Evolutionary conservation across 139 green algal genomes (phyloP), one percentile per base, ranked within the genome.

Genomic region (Pleodorina starrii): DNA sequence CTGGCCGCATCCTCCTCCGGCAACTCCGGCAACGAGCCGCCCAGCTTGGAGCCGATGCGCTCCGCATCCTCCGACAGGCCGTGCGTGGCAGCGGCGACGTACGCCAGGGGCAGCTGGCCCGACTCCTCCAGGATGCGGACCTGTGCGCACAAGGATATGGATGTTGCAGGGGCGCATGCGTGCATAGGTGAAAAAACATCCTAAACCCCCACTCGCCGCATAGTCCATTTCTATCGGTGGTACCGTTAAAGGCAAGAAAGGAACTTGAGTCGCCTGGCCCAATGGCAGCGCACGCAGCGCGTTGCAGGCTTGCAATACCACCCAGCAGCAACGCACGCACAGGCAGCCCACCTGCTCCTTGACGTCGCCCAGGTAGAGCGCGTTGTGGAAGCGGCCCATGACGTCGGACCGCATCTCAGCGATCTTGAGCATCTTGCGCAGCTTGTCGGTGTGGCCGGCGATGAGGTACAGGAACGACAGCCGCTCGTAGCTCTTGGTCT

Each of bases 401-500:
- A 98, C 92, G 85, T 99, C 98, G 42, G 92, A 90, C 17, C 97
- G 95, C 95, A 99, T 99, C 93, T 99, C 98, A 4, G 96, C 95
- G 66, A 99, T 98, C 95, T 99, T 99, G 17, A 99, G 90, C 98
- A 99, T 99, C 59, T 94, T 94, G 73, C 89, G 85, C 63, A 94
- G 88, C 88, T 92, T 94, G 54, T 99, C 97, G 42, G 97, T 89
- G 90, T 98, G 97, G 81, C 98, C 98, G 10, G 97, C 99, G 93
- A 99, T 98, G 88, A 99, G 97, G 93, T 99, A 99, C 88, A 99
- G 94, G 95, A 99, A 99, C 19, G 94, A 96, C n/a, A 99, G 97
- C 76, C 97, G 97, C 89, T 99, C 98, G 86, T 97, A 99, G 91
- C 95, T 96, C 94, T 99, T 99, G 74, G 97, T 99, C 94, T 99